These are phyloP conservation scores for Malassezia globosa DNA, from an alignment of 1,284 basidiomycete species.

Conservation along the genomic window DNA sequence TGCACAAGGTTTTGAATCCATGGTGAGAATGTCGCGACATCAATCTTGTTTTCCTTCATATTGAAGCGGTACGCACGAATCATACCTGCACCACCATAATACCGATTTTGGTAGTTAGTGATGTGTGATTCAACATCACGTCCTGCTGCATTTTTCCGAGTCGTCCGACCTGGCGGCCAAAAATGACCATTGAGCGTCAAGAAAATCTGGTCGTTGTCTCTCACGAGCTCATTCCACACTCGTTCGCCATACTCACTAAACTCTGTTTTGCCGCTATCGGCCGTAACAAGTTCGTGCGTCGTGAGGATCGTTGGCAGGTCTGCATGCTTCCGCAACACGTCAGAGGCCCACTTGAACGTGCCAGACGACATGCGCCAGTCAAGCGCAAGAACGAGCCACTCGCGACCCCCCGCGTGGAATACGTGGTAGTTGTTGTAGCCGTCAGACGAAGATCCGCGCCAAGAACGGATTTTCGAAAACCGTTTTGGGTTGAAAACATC, in stretches of 20 bases:
- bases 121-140: conserved; percentile 2
- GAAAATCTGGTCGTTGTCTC: conserved; percentile 1
- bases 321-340: not conserved
- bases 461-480: not conserved
- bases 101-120: conserved; percentile 7
- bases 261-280: conserved; percentile 1
- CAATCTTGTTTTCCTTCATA: conserved; percentile 3
- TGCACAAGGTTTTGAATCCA: not conserved
- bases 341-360: conserved; percentile 3
- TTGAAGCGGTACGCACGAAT: conserved; percentile 5
- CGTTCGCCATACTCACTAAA: conserved; percentile 2
- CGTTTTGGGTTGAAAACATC: not conserved
- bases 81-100: conserved; percentile 9
- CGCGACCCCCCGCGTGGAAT: conserved; percentile 2
- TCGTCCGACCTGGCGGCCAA: conserved; percentile 6
- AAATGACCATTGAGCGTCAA: conserved; percentile 7
- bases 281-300: conserved; percentile 2
- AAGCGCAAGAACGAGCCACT: conserved; percentile 2
- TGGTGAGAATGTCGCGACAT: conserved; percentile 1
- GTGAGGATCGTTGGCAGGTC: conserved; percentile 1
- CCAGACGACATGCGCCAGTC: conserved; percentile 8
- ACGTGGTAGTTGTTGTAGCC: conserved; percentile 8
- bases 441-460: not conserved
- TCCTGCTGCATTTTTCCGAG: conserved; percentile 1
- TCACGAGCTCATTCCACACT: conserved; percentile 1